Evolutionary conservation across 2,329 filamentous ascomycete genomes (phyloP).

Genomic region (Purpureocillium takamizusanense): DNA sequence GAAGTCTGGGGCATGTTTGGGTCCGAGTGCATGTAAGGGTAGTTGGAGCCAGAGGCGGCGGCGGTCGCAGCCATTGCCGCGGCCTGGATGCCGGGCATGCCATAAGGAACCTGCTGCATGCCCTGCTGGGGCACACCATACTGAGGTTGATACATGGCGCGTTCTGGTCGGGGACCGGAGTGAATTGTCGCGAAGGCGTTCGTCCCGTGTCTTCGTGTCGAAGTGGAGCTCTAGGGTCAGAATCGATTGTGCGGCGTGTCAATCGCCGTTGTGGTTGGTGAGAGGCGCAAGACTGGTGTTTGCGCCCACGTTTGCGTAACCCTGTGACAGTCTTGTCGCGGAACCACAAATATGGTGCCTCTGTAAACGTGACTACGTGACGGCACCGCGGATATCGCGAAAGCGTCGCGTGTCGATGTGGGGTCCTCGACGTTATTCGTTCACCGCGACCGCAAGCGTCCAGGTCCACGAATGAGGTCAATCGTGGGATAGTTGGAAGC

Average conservation of each 20-base stretch:
- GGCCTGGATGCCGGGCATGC: conserved; percentile 73
- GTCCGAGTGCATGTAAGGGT: conserved; percentile 66
- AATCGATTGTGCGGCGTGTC: conserved; percentile 63
- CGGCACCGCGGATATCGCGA: conserved; percentile 14
- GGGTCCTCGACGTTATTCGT: conserved; percentile 14
- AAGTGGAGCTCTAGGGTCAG: conserved; percentile 56
- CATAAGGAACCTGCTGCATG: conserved; percentile 62
- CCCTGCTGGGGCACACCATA: conserved; percentile 65
- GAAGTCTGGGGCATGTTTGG: conserved; percentile 61
- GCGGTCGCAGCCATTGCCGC: conserved; percentile 89
- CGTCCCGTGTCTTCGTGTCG: conserved; percentile 30
- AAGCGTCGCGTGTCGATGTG: conserved; percentile 10
- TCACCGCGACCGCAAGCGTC: conserved; percentile 5
- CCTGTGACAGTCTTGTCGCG: conserved; percentile 56
- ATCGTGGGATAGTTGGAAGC: conserved; percentile 4
- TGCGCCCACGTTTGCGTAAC: conserved; percentile 50
- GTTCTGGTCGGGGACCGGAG: conserved; percentile 25
- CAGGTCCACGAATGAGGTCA: conserved; percentile 10
- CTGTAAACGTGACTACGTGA: conserved; percentile 52
- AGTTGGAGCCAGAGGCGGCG: conserved; percentile 74
- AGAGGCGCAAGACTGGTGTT: conserved; percentile 62
- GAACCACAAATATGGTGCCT: conserved; percentile 59
- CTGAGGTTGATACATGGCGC: conserved; percentile 73
- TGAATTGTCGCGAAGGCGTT: conserved; percentile 18
- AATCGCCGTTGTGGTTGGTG: conserved; percentile 59